Conservation (phyloP, 2,329 filamentous ascomycete species). For the Aspergillus vadensis region DNA sequence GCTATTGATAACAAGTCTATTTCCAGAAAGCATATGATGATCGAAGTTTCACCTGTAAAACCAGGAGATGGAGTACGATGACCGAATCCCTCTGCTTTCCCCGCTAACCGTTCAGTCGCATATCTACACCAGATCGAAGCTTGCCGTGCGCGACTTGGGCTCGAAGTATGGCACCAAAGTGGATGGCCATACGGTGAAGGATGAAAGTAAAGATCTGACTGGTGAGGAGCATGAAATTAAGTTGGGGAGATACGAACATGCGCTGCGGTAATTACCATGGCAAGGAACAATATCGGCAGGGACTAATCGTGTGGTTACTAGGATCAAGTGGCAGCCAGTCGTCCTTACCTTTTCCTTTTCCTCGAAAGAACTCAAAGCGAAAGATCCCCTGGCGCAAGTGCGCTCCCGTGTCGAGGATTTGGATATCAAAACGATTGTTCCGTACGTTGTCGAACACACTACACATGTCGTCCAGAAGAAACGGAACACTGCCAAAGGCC, state of each 20-base stretch:
- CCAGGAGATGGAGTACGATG: constrained; percentile 66
- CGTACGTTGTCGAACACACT: constrained; percentile 70
- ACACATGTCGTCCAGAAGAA: constrained; percentile 89
- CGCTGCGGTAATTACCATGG: constrained; percentile 42
- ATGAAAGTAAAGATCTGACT: constrained; percentile 59
- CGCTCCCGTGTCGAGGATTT: constrained; percentile 72
- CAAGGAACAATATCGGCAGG: no score
- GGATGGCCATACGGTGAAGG: constrained; percentile 71
- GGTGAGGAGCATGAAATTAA: constrained; percentile 65
- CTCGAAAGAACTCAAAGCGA: constrained; percentile 66
- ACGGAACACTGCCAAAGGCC: constrained; percentile 81
- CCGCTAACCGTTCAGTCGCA: constrained; percentile 54
- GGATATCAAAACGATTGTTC: constrained; percentile 81
- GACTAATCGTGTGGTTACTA: constrained; percentile 35
- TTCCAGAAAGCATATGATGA: constrained; percentile 82
- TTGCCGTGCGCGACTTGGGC: constrained; percentile 76
- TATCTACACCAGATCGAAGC: constrained; percentile 64
- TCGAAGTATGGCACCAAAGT: constrained; percentile 83
- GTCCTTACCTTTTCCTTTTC: constrained; percentile 81
- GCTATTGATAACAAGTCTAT: constrained; percentile 79
- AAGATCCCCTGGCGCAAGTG: constrained; percentile 64
- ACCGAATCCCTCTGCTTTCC: neutral
- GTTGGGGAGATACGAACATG: constrained; percentile 69
- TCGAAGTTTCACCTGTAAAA: constrained; percentile 68
- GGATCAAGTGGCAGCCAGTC: constrained; percentile 76